Conservation (phyloP, 768 basidiomycete species). For the Artomyces pyxidatus region DNA sequence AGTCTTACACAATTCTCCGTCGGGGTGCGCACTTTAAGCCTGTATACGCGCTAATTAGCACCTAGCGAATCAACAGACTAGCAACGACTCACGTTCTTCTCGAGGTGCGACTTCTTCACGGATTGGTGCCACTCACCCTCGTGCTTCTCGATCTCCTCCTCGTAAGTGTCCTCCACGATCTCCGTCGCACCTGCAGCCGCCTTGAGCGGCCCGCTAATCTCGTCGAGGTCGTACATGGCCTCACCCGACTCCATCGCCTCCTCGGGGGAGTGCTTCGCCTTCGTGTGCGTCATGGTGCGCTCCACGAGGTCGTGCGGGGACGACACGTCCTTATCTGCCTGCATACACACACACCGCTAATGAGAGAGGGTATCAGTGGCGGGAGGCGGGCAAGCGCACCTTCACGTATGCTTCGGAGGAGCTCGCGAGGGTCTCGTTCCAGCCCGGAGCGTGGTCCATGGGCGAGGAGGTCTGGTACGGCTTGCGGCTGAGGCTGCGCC, state of each 20-base stretch:
- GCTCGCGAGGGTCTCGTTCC: constrained; percentile 62
- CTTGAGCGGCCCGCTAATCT: constrained; percentile 13
- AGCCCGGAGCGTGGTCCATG: constrained; percentile 51
- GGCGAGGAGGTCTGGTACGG: constrained; percentile 43
- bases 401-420: constrained; percentile 61
- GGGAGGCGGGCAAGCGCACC: constrained; percentile 23
- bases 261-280: constrained; percentile 5
- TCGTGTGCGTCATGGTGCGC: constrained; percentile 10
- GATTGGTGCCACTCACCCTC: constrained; percentile 15
- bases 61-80: no score
- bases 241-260: constrained; percentile 1
- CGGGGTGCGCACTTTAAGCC: no score
- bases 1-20: no score
- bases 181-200: constrained; percentile 8
- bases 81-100: neutral
- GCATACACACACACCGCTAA: neutral
- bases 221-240: constrained; percentile 11
- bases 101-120: constrained; percentile 7
- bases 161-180: constrained; percentile 13
- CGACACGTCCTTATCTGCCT: constrained; percentile 11
- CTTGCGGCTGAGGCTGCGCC: constrained; percentile 34
- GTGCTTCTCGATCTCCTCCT: constrained; percentile 15
- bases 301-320: constrained; percentile 6
- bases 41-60: no score
- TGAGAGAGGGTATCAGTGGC: neutral